Conservation (phyloP, 768 basidiomycete genomes). For the Piloderma croceum region DNA sequence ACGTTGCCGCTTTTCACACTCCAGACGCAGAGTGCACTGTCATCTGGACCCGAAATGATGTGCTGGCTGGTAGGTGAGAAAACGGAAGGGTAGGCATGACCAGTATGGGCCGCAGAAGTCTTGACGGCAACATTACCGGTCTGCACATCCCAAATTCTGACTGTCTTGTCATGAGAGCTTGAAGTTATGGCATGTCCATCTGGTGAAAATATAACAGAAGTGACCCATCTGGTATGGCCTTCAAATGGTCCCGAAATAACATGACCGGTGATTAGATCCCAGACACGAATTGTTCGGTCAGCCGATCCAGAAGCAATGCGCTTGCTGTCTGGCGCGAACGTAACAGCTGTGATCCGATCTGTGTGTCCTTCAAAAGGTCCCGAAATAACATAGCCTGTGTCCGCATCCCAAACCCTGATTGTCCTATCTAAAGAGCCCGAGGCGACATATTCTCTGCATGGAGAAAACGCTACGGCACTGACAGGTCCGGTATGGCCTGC, state of each 20-base stretch:
- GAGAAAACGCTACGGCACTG: background rate
- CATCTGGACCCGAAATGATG: slow-evolving; percentile 14
- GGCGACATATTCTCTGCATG: background rate
- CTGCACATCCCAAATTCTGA: slow-evolving; percentile 2
- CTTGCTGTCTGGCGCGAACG: slow-evolving; percentile 8
- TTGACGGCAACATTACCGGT: background rate
- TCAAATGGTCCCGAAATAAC: background rate
- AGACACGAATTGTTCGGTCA: slow-evolving; percentile 8
- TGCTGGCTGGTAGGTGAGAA: slow-evolving; percentile 10
- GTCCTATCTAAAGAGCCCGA: background rate
- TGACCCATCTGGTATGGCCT: background rate
- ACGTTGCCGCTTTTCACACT: background rate
- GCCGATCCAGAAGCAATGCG: slow-evolving; percentile 7
- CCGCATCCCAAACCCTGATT: background rate
- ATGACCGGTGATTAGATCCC: slow-evolving; percentile 1
- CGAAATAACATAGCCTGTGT: too few species aligned
- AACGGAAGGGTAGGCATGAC: slow-evolving; percentile 2
- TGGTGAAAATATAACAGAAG: slow-evolving; percentile 2
- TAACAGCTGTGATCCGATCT: slow-evolving; percentile 4
- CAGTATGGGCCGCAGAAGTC: background rate
- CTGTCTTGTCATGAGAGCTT: background rate
- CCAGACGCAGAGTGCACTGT: slow-evolving; percentile 10
- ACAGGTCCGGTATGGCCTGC: background rate
- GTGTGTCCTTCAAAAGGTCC: background rate
- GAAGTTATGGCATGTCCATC: background rate